Conservation (phyloP, 1,139 yeast genomes). For the Magnusiomyces paraingens region DNA sequence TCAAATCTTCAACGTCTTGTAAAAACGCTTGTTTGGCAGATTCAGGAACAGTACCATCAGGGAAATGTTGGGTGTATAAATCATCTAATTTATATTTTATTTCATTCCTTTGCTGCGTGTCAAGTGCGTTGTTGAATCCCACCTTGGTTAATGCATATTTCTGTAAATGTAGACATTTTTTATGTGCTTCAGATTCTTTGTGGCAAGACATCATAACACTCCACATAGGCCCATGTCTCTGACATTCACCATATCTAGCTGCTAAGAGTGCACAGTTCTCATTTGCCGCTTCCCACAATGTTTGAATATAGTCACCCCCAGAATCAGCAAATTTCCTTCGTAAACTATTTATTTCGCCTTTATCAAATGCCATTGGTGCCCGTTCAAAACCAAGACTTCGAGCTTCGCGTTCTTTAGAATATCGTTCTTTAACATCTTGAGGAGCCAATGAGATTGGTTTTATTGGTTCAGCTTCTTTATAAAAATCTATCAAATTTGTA, state of each 20-base stretch:
- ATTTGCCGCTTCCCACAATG: slow-evolving; percentile 15
- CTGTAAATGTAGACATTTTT: slow-evolving; percentile 33
- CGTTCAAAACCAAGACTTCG: slow-evolving; percentile 3
- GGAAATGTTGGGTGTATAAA: slow-evolving; percentile 28
- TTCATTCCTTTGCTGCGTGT: slow-evolving; percentile 23
- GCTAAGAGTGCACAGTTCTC: slow-evolving; percentile 15
- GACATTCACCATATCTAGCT: slow-evolving; percentile 15
- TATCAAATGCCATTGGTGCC: slow-evolving; percentile 10
- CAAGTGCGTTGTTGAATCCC: slow-evolving; percentile 29
- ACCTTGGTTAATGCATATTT: slow-evolving; percentile 30
- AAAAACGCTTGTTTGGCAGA: slow-evolving; percentile 19
- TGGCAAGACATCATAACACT: slow-evolving; percentile 13
- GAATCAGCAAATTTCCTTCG: slow-evolving; percentile 9
- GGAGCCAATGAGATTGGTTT: slow-evolving; percentile 16
- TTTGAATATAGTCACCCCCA: slow-evolving; percentile 12
- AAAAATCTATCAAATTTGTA: slow-evolving; percentile 11
- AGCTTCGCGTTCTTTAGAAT: slow-evolving; percentile 6
- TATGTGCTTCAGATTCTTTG: slow-evolving; percentile 11
- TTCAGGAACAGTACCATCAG: slow-evolving; percentile 26
- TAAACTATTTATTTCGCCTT: slow-evolving; percentile 10
- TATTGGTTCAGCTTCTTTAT: slow-evolving; percentile 14
- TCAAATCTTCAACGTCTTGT: slow-evolving; percentile 20
- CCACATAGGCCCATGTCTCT: slow-evolving; percentile 15
- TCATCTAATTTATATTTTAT: slow-evolving; percentile 34
- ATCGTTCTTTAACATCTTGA: slow-evolving; percentile 12